A percentile compares a stretch with the other conserved stretches of the same genome.
phyloP scores from a whole-genome alignment of 805 yeast species.

The Nematodospora valgi region DNA sequence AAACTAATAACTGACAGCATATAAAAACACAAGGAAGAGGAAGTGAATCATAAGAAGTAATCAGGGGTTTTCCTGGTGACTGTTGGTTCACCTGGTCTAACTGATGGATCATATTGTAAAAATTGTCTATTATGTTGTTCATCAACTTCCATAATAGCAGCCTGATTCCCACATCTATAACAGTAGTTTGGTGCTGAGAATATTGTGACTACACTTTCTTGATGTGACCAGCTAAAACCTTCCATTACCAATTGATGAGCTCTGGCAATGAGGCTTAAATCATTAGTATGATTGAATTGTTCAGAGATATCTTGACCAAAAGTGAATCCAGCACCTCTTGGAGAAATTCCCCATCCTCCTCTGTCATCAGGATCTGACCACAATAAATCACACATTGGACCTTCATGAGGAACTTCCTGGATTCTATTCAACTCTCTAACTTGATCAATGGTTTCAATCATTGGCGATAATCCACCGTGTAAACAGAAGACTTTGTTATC shows the following conservation, averaged over 20 bases:
- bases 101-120: constrained; percentile 93
- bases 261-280: constrained; percentile 79
- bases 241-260: constrained; percentile 99
- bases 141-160: constrained; percentile 97
- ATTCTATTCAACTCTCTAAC: constrained; percentile 86
- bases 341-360: constrained; percentile 97
- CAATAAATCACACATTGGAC: constrained; percentile 93
- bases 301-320: constrained; percentile 95
- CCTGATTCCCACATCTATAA: constrained; percentile 97
- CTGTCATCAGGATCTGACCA: constrained; percentile 98
- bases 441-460: constrained; percentile 90
- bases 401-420: constrained; percentile 97
- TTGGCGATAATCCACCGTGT: constrained; percentile 94
- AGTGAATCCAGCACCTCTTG: constrained; percentile 98
- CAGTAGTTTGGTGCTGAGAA: constrained; percentile 96
- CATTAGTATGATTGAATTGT: constrained; percentile 90
- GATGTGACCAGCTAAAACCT: constrained; percentile 93
- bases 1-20: no score
- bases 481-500: constrained; percentile 88
- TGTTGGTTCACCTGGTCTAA: constrained; percentile 97
- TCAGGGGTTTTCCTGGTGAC: constrained; percentile 97
- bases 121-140: constrained; percentile 89
- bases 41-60: constrained; percentile 81
- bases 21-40: no score
- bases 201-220: constrained; percentile 89